Base-by-base conservation (phyloP, 2,329 filamentous ascomycete species). In the Colletotrichum camelliae region DNA sequence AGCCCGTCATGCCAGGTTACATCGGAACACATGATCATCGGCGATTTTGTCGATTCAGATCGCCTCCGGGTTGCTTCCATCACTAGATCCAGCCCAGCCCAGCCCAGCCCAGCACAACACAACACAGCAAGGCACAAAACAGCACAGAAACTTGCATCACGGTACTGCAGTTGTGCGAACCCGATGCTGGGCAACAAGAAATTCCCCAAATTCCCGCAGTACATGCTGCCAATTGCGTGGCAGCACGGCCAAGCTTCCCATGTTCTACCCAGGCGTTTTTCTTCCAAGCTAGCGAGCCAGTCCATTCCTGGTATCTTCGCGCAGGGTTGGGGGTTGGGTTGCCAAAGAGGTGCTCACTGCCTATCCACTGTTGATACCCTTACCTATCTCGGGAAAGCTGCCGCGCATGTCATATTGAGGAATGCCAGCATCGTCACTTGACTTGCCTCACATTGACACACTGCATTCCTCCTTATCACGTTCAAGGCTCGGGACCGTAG, bases 21-120 rank as follows among this genome's bases (percentile, higher is more conserved):
- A 70, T 70, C 55, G 57, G 67, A 62, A 70, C 67, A 70, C 67
- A 61, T 70, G 67, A 70, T 70, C 67, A 62, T 70, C 67, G 67
- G 67, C 67, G 67, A 70, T 70, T 62, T 70, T 70, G 67, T 70
- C 57, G 67, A 70, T 62, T 70, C 57, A 70, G 57, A 70, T 62
- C 67, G 61, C 39, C 57, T 35, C 37, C 67, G 67, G 67, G 67
- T 60, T 39, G 24, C 12, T 18, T 58, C 57, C 57, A 60, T 62
- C 57, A 60, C 31, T 24, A 60, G 33, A 61, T 37, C 21, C 64
- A 67, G 15, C 27, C 64, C 43, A 55, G 15, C 27, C 64, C 43
- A 55, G 64, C n/a, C 33, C 66, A 57, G 48, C 33, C n/a, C 29
- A 39, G 29, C 29, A 27, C 60, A 62, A 16, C 62, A 64, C 61